Conservation (phyloP, 83 land plant genomes). For the Diphasiastrum complanatum region DNA sequence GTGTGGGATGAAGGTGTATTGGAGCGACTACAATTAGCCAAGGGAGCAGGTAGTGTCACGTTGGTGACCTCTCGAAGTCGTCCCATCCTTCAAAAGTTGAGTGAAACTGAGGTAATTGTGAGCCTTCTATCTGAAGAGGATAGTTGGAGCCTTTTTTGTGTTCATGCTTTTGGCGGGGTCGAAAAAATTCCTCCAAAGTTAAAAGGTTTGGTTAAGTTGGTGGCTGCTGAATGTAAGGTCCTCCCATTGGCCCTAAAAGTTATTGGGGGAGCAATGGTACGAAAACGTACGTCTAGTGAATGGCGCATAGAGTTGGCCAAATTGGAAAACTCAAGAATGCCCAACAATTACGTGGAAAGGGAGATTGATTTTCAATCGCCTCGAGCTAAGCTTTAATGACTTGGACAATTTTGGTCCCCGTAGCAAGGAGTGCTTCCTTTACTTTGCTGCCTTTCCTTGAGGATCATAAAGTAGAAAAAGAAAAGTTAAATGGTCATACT, state of each 20-base stretch:
- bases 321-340: constrained; percentile 10
- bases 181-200: constrained; percentile 6
- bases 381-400: constrained; percentile 12
- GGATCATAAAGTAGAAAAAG: not conserved
- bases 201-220: not conserved
- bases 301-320: constrained; percentile 10
- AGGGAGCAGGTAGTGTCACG: not conserved
- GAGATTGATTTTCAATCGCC: constrained; percentile 10
- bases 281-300: not conserved
- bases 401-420: constrained; percentile 1
- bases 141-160: constrained; percentile 11
- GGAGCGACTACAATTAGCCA: not conserved
- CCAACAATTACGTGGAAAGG: not conserved
- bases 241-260: constrained; percentile 17
- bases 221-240: constrained; percentile 10
- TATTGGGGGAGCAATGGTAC: constrained; percentile 12
- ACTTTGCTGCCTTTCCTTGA: constrained; percentile 22
- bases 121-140: constrained; percentile 4
- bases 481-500: too few relatives aligned
- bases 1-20: constrained; percentile 2
- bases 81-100: constrained; percentile 3
- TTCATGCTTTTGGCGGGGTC: constrained; percentile 6
- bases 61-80: too few relatives aligned
- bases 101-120: not conserved
- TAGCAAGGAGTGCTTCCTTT: constrained; percentile 9